phyloP scores from a whole-genome alignment of 768 basidiomycete genomes.

The Naganishia randhawae region DNA sequence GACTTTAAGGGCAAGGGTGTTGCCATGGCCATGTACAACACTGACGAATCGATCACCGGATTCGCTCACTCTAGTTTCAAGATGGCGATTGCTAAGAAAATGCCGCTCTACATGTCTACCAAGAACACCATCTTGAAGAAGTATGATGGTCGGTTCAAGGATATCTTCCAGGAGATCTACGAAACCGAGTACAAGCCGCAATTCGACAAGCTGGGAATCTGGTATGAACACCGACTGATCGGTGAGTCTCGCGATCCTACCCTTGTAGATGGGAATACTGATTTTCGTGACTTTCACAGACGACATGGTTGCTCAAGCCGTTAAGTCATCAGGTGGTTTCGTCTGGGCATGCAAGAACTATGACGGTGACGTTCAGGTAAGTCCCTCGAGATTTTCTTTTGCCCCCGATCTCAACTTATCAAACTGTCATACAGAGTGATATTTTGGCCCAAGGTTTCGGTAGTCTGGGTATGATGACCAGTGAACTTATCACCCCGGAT shows the following conservation, averaged over 20 bases:
- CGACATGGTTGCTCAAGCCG: conserved; percentile 89
- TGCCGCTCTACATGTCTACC: conserved; percentile 79
- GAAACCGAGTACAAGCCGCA: conserved; percentile 56
- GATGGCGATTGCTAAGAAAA: conserved; percentile 68
- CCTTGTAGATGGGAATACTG: not conserved
- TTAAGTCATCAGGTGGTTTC: conserved; percentile 94
- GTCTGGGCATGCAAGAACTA: conserved; percentile 68
- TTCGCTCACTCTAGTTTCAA: conserved; percentile 98
- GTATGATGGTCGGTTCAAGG: conserved; percentile 98
- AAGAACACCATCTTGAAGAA: conserved; percentile 70
- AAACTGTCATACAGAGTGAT: conserved; percentile 63
- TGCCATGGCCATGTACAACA: conserved; percentile 98
- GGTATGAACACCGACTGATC: conserved; percentile 71
- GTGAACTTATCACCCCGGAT: conserved; percentile 89
- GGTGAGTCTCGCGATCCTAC: conserved; percentile 35
- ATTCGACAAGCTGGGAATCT: conserved; percentile 52
- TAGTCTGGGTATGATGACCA: conserved; percentile 95
- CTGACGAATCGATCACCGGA: conserved; percentile 90
- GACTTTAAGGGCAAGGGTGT: conserved; percentile 91
- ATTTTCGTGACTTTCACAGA: conserved; percentile 32
- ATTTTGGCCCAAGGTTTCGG: conserved; percentile 98
- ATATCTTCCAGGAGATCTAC: conserved; percentile 97
- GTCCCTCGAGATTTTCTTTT: conserved; percentile 20
- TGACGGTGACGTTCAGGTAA: conserved; percentile 70
- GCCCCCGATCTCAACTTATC: not conserved